phyloP scores from a whole-genome alignment of 2,329 filamentous ascomycete genomes.

The Ilyonectria mors-panacis region DNA sequence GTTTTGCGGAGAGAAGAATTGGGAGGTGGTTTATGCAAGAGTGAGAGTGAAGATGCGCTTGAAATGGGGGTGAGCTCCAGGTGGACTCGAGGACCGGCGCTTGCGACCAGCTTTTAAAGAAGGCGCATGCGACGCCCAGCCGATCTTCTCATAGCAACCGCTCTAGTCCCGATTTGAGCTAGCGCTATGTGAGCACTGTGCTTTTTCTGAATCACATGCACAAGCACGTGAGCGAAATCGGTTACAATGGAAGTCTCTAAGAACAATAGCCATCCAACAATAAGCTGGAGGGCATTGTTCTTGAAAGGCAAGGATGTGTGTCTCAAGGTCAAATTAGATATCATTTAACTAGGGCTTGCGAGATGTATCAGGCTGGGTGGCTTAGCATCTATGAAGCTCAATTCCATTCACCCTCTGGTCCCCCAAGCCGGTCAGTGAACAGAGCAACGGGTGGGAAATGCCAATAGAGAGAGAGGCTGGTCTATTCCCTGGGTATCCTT shows the following conservation, averaged over 20 bases:
- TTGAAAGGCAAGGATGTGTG: neutral
- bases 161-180: constrained; percentile 46
- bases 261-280: constrained; percentile 14
- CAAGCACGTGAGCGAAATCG: constrained; percentile 30
- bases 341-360: neutral
- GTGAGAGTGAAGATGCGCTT: constrained; percentile 43
- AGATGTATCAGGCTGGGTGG: neutral
- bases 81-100: constrained; percentile 37
- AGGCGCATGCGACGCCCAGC: constrained; percentile 42
- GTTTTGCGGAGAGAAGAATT: constrained; percentile 33
- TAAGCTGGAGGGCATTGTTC: neutral
- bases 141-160: constrained; percentile 50
- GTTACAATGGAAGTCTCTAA: neutral
- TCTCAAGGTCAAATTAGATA: neutral
- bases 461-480: no score
- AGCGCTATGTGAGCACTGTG: constrained; percentile 19
- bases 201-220: constrained; percentile 35
- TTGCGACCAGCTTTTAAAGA: constrained; percentile 48
- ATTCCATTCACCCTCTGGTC: no score
- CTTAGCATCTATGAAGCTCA: no score
- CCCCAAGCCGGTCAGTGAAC: no score
- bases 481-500: no score
- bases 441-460: no score
- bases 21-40: constrained; percentile 29
- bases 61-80: constrained; percentile 47